Evolutionary conservation across 768 basidiomycete genomes (phyloP).

Genomic region (Hirschioporus abietinus): DNA sequence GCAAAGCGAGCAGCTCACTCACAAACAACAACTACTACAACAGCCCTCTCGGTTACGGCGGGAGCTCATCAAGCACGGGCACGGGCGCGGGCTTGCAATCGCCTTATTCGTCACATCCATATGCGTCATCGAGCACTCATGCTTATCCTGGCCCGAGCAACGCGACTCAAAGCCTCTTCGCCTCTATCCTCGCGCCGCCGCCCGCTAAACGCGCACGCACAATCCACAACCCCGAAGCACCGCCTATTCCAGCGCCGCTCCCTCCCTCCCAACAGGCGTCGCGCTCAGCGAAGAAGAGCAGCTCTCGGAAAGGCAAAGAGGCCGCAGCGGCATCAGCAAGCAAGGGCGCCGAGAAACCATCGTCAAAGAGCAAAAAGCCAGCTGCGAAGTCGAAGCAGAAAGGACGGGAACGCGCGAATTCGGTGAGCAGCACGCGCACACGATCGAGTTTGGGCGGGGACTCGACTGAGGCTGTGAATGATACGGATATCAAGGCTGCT

Average conservation of each 20-base stretch:
- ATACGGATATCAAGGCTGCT: slow-evolving; percentile 70
- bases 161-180: slow-evolving; percentile 57
- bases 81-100: slow-evolving; percentile 26
- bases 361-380: slow-evolving; percentile 12
- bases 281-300: slow-evolving; percentile 8
- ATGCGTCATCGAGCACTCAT: slow-evolving; percentile 5
- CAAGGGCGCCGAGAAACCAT: slow-evolving; percentile 8
- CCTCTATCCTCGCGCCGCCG: slow-evolving; percentile 74
- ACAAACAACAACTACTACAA: slow-evolving; percentile 38
- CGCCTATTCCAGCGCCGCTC: slow-evolving; percentile 53
- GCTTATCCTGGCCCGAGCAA: slow-evolving; percentile 19
- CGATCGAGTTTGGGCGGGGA: slow-evolving; percentile 10
- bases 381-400: slow-evolving; percentile 15
- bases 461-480: slow-evolving; percentile 29
- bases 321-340: not conserved
- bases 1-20: slow-evolving; percentile 14
- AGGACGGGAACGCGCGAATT: slow-evolving; percentile 35
- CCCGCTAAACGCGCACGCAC: slow-evolving; percentile 71
- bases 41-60: slow-evolving; percentile 26
- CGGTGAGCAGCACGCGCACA: slow-evolving; percentile 48
- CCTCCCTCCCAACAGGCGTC: slow-evolving; percentile 12
- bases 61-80: slow-evolving; percentile 4
- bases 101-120: slow-evolving; percentile 19
- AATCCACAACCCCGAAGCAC: slow-evolving; percentile 69
- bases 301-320: not conserved